phyloP scores from a whole-genome alignment of 352 stramenopile genomes.

The Aphanomyces euteiches region DNA sequence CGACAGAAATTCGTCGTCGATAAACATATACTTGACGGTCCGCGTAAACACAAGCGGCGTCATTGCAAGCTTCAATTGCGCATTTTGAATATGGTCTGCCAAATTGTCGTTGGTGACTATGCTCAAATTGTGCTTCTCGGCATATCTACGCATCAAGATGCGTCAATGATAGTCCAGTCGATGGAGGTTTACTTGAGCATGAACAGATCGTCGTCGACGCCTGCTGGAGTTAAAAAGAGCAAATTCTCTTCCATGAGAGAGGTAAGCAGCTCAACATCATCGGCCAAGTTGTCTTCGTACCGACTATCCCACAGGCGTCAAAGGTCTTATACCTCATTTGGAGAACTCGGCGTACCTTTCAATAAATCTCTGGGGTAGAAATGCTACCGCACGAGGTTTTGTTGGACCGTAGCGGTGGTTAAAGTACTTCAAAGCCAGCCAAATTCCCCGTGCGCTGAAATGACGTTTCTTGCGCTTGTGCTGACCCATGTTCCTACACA shows the following conservation, averaged over 20 bases:
- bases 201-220: conserved; percentile 29
- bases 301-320: conserved; percentile 1
- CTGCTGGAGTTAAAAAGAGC: conserved; percentile 27
- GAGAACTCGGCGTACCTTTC: conserved; percentile 18
- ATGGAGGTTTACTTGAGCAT: conserved; percentile 21
- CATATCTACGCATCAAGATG: conserved; percentile 2
- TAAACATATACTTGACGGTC: conserved; percentile 32
- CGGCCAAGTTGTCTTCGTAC: conserved; percentile 24
- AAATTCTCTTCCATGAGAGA: conserved; percentile 10
- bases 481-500: conserved; percentile 9
- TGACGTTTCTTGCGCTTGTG: conserved; percentile 8
- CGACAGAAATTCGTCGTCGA: conserved; percentile 29
- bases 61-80: conserved; percentile 23
- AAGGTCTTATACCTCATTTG: too few relatives aligned
- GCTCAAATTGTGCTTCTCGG: conserved; percentile 26
- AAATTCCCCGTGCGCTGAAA: conserved; percentile 17
- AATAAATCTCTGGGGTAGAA: conserved; percentile 29
- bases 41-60: conserved; percentile 17
- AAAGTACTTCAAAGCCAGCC: conserved; percentile 19
- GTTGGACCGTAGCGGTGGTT: background rate
- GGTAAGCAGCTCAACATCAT: conserved; percentile 23
- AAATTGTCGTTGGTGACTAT: conserved; percentile 30
- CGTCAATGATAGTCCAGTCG: background rate
- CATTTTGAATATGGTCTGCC: conserved; percentile 24
- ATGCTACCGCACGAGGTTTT: conserved; percentile 18